These are phyloP conservation scores for Cucumis cinereus DNA, from an alignment of 306 rosid genomes.

Conservation along the genomic window DNA sequence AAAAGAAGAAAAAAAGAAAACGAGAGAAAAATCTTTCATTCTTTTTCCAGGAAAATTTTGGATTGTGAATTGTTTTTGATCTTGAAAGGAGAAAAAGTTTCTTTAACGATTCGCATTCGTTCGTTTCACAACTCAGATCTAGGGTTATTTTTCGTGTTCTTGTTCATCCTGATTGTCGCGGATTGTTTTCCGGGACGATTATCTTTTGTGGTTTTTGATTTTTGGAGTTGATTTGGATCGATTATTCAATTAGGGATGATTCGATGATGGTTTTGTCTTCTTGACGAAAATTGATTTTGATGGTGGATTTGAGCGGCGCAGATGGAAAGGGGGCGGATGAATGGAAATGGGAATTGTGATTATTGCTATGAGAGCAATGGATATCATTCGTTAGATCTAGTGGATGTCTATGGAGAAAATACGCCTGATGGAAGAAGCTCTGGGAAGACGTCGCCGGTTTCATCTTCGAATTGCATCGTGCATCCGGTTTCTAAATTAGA, in stretches of 20 bases:
- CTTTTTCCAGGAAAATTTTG: slow-evolving; percentile 22
- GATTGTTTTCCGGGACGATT: not conserved
- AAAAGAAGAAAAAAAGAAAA: not conserved
- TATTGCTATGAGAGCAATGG: slow-evolving; percentile 11
- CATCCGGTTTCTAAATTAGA: slow-evolving; percentile 69
- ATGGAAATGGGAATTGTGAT: slow-evolving; percentile 13
- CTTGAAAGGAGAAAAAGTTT: not conserved
- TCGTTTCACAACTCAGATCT: not conserved
- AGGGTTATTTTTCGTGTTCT: not conserved
- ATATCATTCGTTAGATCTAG: slow-evolving; percentile 15
- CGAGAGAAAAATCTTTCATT: slow-evolving; percentile 4
- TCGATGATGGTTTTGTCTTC: not conserved
- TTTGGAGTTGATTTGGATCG: not conserved
- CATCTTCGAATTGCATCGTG: slow-evolving; percentile 30
- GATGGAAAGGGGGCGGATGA: slow-evolving; percentile 43
- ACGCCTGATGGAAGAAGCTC: slow-evolving; percentile 10
- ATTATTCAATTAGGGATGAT: not conserved
- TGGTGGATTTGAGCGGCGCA: slow-evolving; percentile 17
- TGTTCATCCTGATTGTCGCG: not conserved
- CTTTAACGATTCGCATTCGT: not conserved
- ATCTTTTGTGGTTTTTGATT: not conserved
- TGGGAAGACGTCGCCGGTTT: slow-evolving; percentile 4
- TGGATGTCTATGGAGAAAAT: not conserved
- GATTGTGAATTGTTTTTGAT: slow-evolving; percentile 4
- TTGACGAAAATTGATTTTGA: slow-evolving; percentile 13